Base-by-base conservation (phyloP, 805 yeast genomes). In the Starmerella cellae region DNA sequence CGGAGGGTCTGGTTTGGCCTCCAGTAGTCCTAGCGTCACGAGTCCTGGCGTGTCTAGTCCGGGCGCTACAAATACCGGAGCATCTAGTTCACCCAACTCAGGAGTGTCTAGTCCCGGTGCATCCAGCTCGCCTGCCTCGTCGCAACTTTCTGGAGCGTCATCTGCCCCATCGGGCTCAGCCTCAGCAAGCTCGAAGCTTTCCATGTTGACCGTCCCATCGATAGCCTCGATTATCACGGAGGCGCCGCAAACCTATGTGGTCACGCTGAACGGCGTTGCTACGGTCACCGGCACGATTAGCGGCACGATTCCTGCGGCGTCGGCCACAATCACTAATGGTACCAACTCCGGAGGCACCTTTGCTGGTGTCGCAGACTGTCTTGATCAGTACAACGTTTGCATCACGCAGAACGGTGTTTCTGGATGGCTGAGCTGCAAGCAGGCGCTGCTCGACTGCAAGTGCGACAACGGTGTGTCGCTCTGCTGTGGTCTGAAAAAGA, bases 381-480 rank as follows among this genome's bases (percentile, higher is more conserved):
- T 52, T 17, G 17, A 38, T 17, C 42, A 39, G 26, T 54, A 42
- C 43, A 29, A 39, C 34, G 14, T 28, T 16, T 56, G 60, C 30
- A 32, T 32, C 29, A 29, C 35, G 16, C 33, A 36, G 22, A 16
- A 27, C 21, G 49, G 51, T 23, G 22, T 29, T 30, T 17, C 34
- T 4, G 49, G 46, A 24, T 31, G 36, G 27, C 42, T 48, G 32
- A 32, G 39, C 17, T 56, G 60, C 44, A 38, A 49, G 40, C 42
- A 51, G 45, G 27, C 41, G 32, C 46, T 55, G 22, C 46, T 51
- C 24, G 38, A 41, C 26, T 56, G 60, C 44, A 47, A 54, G 43
- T 55, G 60, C 38, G 42, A 49, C 13, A 46, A 47, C 24, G 57
- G 57, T 16, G 56, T 54, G 32, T 21, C 35, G 9, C 20, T 49